Base-by-base conservation (phyloP, 208 protist species). In the Trypanosomatidae sp. region DNA sequence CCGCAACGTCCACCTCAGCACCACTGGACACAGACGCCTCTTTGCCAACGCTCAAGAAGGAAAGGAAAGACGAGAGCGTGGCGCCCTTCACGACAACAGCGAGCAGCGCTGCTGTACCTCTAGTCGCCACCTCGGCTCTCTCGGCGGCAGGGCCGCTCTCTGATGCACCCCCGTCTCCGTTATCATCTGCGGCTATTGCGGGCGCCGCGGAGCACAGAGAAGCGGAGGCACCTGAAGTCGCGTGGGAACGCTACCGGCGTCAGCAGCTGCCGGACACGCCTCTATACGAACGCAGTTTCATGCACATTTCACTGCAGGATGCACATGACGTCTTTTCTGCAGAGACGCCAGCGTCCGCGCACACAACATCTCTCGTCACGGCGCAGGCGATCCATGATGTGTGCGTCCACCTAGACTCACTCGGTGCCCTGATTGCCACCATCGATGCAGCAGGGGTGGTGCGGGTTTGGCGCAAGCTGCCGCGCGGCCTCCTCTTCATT, bases 401-500 rank as follows among this genome's bases (percentile, higher is more conserved):
- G 43, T 80, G 66, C 49, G 68, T 87, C 15, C 69, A 88, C 46
- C 46, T 77, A 36, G 89, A 94, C 71, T 67, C 82, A 0, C 79
- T 89, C 36, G 87, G 87, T 22, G 81, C 76, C 17, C 66, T 94
- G 33, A 67, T 92, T 64, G 70, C 77, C 50, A 89, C 81, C 3
- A 53, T 94, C 3, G 90, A 91, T 75, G 73, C 67, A 6, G 43
- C 50, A 47, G 90, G 90, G 39, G 77, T 79, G 25, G 59, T 92
- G 56, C 85, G 90, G 22, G 68, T 90, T 44, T 91, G 85, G 90
- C 84, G 90, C 46, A 94, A 90, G 78, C 82, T 94, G 41, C 87
- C 90, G 10, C 83, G 84, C 55, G 66, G 74, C 2, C 58, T 94
- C 52, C 85, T 92, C 69, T 91, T 94, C 46, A 79, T 90, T 43